These are phyloP conservation scores for Fusarium metavorans DNA, from an alignment of 2,329 filamentous ascomycete species.

Conservation along the genomic window DNA sequence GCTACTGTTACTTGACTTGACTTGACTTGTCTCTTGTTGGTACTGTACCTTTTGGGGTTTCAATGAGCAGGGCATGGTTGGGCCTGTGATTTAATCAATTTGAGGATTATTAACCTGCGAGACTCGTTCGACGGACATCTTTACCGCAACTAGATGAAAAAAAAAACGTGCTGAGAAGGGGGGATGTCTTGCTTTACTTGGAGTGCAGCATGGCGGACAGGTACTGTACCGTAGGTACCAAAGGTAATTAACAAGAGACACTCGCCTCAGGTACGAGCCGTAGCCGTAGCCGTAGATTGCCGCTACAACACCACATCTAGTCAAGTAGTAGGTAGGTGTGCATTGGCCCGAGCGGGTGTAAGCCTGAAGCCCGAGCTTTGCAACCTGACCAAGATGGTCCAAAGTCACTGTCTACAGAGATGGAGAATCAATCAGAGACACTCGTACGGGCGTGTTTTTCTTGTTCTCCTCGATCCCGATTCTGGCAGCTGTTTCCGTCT, in stretches of 20 bases:
- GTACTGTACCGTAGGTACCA: neutral
- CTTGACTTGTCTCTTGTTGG: neutral
- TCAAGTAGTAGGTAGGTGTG: neutral
- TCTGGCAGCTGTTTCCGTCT: neutral
- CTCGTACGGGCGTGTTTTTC: neutral
- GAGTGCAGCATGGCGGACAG: neutral
- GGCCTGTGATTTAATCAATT: neutral
- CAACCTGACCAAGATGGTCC: neutral
- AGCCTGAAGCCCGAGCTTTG: conserved; percentile 7
- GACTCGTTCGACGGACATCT: neutral
- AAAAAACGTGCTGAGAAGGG: neutral
- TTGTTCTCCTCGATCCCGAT: neutral
- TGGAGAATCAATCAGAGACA: neutral
- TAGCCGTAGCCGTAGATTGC: conserved; percentile 11
- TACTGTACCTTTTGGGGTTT: neutral
- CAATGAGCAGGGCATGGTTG: neutral
- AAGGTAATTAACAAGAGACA: neutral
- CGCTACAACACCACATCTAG: neutral
- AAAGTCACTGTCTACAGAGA: neutral
- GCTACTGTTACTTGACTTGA: neutral
- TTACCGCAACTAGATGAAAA: neutral
- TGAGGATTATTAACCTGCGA: neutral
- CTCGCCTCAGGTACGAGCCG: conserved; percentile 16
- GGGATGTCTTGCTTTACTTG: neutral
- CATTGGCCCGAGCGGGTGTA: conserved; percentile 19